These are phyloP conservation scores for Colletotrichum phormii DNA, from an alignment of 2,329 filamentous ascomycete genomes.

Conservation along the genomic window DNA sequence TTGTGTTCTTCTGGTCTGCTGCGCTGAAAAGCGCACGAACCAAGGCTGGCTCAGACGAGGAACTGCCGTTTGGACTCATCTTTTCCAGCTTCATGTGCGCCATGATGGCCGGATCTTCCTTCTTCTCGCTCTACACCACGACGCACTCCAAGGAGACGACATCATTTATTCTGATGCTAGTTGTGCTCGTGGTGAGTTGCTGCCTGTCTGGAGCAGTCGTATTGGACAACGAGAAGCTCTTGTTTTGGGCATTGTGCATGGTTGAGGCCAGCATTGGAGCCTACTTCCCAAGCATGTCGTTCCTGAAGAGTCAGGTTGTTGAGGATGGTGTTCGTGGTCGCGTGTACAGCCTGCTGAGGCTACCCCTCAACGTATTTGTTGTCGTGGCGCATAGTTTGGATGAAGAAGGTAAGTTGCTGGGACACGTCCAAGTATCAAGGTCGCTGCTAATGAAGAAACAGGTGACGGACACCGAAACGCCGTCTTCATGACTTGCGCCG, in stretches of 20 bases:
- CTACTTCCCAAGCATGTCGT: conserved; percentile 68
- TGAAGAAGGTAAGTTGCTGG: conserved; percentile 50
- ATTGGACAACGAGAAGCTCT: conserved; percentile 53
- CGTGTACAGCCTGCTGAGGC: conserved; percentile 67
- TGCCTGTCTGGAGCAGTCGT: conserved; percentile 56
- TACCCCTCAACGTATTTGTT: conserved; percentile 68
- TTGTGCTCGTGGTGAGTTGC: conserved; percentile 46
- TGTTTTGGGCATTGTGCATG: conserved; percentile 68
- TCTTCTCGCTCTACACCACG: conserved; percentile 52
- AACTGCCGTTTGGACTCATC: conserved; percentile 59
- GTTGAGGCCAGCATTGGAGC: conserved; percentile 68
- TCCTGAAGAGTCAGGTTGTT: conserved; percentile 64
- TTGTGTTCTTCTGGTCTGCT: conserved; percentile 72
- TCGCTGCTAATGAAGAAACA: conserved; percentile 23
- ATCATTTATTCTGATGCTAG: conserved; percentile 48
- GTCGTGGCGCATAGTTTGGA: conserved; percentile 59
- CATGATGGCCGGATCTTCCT: conserved; percentile 66
- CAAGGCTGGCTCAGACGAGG: conserved; percentile 42
- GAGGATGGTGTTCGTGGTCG: conserved; percentile 64
- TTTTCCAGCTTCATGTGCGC: conserved; percentile 68
- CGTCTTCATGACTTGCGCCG: conserved; percentile 42
- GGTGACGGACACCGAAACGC: conserved; percentile 45
- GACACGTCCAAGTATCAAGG: neutral
- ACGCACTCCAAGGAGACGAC: conserved; percentile 45
- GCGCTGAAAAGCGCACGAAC: conserved; percentile 59